A percentile compares a stretch with the other conserved stretches of the same genome.
Conservation (phyloP, 1,284 basidiomycete species). For the Pyrrhoderma lamaoense region DNA sequence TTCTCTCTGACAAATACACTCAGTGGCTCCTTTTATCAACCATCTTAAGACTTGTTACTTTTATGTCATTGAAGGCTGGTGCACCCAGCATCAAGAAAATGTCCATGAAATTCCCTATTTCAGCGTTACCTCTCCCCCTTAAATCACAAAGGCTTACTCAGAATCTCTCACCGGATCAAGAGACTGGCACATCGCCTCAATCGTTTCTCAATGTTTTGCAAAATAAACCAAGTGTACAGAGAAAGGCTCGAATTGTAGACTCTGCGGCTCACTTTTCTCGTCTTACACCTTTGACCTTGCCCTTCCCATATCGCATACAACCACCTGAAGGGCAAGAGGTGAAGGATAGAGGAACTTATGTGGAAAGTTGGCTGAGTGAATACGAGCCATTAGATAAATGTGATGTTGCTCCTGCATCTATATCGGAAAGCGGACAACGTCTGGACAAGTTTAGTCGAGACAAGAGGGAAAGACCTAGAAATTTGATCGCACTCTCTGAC, state of each 20-base stretch:
- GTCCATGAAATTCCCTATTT: constrained; percentile 36
- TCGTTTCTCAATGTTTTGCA: constrained; percentile 45
- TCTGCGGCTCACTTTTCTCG: constrained; percentile 72
- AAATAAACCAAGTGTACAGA: constrained; percentile 61
- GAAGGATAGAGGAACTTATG: constrained; percentile 51
- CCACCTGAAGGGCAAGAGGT: constrained; percentile 40
- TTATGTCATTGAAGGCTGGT: constrained; percentile 1
- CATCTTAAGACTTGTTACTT: not conserved
- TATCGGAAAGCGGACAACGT: constrained; percentile 7
- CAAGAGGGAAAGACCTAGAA: constrained; percentile 50
- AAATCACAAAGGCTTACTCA: constrained; percentile 53
- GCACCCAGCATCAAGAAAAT: constrained; percentile 7
- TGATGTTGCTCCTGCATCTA: not conserved
- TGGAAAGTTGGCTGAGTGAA: constrained; percentile 53
- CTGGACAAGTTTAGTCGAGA: constrained; percentile 43
- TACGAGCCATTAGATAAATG: constrained; percentile 14
- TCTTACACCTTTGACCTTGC: constrained; percentile 73
- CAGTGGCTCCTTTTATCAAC: not conserved
- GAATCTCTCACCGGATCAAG: constrained; percentile 63
- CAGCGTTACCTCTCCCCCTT: constrained; percentile 59
- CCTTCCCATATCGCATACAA: constrained; percentile 80
- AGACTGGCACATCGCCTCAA: constrained; percentile 41
- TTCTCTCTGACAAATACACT: not conserved
- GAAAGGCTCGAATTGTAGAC: constrained; percentile 57
- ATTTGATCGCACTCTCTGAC: constrained; percentile 66